Evolutionary conservation across 805 yeast species (phyloP).

Genomic region (Hanseniaspora osmophila): DNA sequence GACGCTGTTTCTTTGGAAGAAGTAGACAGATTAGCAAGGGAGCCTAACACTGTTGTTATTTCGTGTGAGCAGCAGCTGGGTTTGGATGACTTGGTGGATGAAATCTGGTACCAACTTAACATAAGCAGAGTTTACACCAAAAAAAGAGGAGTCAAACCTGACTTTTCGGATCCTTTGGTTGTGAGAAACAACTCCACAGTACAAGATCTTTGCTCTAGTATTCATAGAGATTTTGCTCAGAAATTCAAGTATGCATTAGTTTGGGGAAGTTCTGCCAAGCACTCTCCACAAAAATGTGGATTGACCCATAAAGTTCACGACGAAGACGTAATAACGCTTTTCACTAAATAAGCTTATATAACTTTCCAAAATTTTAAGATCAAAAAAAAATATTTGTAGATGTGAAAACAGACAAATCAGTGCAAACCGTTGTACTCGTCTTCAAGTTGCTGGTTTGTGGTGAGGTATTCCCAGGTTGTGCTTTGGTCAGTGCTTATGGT

Average conservation of each 20-base stretch:
- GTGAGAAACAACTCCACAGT: constrained; percentile 68
- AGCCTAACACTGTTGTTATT: constrained; percentile 86
- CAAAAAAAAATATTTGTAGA: no score
- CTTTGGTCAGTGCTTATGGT: constrained; percentile 13
- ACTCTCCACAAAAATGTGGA: constrained; percentile 95
- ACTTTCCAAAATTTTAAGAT: no score
- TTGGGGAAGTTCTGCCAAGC: constrained; percentile 93
- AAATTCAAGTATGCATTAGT: constrained; percentile 89
- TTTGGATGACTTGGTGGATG: constrained; percentile 73
- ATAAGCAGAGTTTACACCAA: constrained; percentile 77
- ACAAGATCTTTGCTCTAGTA: constrained; percentile 78
- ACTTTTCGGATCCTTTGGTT: constrained; percentile 80
- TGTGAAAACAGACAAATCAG: no score
- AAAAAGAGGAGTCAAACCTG: constrained; percentile 69
- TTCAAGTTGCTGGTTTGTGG: neutral
- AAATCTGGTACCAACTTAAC: constrained; percentile 81
- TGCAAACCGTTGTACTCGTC: neutral
- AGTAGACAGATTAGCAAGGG: constrained; percentile 80
- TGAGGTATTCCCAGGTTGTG: neutral
- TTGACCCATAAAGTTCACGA: constrained; percentile 69
- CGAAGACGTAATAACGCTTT: constrained; percentile 87
- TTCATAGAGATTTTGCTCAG: constrained; percentile 83
- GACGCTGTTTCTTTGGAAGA: constrained; percentile 94
- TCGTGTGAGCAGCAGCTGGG: constrained; percentile 85
- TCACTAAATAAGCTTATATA: constrained; percentile 44